phyloP scores from a whole-genome alignment of 192 early-diverging fungal genomes.

The Coemansia reversa region DNA sequence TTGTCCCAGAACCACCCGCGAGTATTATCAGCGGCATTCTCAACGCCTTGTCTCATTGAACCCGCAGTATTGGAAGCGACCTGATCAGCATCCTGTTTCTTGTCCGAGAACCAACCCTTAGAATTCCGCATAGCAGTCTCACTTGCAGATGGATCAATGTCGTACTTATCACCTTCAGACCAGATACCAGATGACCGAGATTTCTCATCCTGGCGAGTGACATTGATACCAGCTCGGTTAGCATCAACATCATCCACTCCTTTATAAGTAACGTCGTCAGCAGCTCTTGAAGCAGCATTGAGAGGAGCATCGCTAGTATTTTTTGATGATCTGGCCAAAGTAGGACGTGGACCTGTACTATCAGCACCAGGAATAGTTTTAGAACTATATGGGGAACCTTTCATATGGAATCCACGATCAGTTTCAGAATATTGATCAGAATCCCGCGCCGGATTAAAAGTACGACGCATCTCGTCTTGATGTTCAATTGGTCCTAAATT shows the following conservation, averaged over 20 bases:
- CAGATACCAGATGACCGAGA: not conserved
- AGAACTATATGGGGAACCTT: not conserved
- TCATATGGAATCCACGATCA: not conserved
- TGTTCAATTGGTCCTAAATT: slow-evolving; percentile 47
- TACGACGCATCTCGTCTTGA: slow-evolving; percentile 8
- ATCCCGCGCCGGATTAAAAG: not conserved
- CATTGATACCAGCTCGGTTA: slow-evolving; percentile 2
- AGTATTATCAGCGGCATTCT: slow-evolving; percentile 11
- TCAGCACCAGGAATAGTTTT: not conserved
- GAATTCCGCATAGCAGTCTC: not conserved
- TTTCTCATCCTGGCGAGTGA: not conserved
- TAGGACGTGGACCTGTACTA: not conserved
- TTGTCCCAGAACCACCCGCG: slow-evolving; percentile 42
- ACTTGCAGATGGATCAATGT: not conserved
- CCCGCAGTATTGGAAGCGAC: not conserved
- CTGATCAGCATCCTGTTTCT: slow-evolving; percentile 15
- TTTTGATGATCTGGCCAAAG: not conserved
- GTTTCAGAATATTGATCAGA: not conserved
- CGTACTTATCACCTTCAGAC: not conserved
- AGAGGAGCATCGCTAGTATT: not conserved
- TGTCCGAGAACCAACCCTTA: slow-evolving; percentile 16
- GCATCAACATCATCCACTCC: slow-evolving; percentile 6
- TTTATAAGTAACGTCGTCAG: slow-evolving; percentile 8
- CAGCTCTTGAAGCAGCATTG: slow-evolving; percentile 10
- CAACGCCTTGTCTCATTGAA: not conserved